Base-by-base conservation (phyloP, 2,329 filamentous ascomycete genomes). In the Colletotrichum caudatum region DNA sequence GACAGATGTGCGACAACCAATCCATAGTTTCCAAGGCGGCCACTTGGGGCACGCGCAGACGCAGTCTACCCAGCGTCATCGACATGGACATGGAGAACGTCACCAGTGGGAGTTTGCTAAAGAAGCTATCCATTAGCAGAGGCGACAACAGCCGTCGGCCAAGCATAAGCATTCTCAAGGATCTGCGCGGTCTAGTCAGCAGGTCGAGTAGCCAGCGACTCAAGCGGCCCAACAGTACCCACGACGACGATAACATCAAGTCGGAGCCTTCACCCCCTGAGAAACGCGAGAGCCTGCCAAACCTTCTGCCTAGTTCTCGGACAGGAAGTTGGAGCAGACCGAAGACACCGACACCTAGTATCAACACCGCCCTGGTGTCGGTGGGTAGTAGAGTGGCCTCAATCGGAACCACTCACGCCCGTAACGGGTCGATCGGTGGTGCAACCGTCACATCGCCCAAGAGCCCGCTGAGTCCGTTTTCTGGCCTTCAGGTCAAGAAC, bases 11-110 rank as follows among this genome's bases (percentile, higher is more conserved):
- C 65, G 88, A 90, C 73, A 89, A 84, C 59, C 86, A 85, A 37
- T 91, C 90, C 0, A 82, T 91, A 14, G 79, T 90, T 12, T 92
- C 90, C 2, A 84, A 88, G 73, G 87, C 90, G 18, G 91, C 91
- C 23, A 94, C 92, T 0, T 90, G 92, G 85, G 92, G 92, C 20
- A 94, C 92, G 1, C 86, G 89, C 8, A 87, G 91, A 53, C 87
- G 88, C 69, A 92, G 91, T 16, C 83, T 92, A 60, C 89, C 91
- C 1, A 90, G 87, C 74, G 76, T 86, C 66, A 74, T 83, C 6
- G 90, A 93, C 68, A 81, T 90, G 37, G 90, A 83, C 29, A 74
- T 79, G 16, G 78, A 91, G 48, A 89, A 86, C 23, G 82, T 91
- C 54, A 85, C 84, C 11, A 87, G 87, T 66, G 89, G 90, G 33